Evolutionary conservation across 2,329 filamentous ascomycete genomes (phyloP).

Genomic region (Periconia sp.): DNA sequence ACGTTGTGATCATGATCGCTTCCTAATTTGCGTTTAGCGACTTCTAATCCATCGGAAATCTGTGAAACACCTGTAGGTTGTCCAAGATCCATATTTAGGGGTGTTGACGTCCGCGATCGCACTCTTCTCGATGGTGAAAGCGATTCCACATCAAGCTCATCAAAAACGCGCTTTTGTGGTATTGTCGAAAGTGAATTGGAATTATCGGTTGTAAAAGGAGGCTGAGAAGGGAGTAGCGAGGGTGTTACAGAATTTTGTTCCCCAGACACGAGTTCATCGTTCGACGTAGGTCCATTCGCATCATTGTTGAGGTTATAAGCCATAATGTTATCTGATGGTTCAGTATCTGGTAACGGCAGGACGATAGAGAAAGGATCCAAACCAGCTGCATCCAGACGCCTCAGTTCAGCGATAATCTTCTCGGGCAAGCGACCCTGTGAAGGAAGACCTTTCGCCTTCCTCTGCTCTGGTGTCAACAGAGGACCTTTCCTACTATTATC

Average conservation of each 20-base stretch:
- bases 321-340: neutral
- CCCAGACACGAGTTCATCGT: neutral
- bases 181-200: neutral
- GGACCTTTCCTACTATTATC: conserved; percentile 17
- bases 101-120: neutral
- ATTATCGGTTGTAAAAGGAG: neutral
- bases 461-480: conserved; percentile 27
- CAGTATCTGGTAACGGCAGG: neutral
- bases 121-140: neutral
- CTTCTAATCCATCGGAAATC: neutral
- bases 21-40: neutral
- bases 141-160: neutral
- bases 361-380: neutral
- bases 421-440: conserved; percentile 27
- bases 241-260: neutral
- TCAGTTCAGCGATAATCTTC: conserved; percentile 25
- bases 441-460: conserved; percentile 24
- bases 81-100: neutral
- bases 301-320: neutral
- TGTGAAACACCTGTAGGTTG: neutral
- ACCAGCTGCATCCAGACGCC: conserved; percentile 17
- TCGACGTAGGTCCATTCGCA: neutral
- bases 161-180: neutral
- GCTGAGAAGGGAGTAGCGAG: neutral
- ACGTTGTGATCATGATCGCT: neutral